Evolutionary conservation across 1,284 basidiomycete species (phyloP), one percentile per base, ranked within the genome.

Genomic region (Pseudozyma sp.): DNA sequence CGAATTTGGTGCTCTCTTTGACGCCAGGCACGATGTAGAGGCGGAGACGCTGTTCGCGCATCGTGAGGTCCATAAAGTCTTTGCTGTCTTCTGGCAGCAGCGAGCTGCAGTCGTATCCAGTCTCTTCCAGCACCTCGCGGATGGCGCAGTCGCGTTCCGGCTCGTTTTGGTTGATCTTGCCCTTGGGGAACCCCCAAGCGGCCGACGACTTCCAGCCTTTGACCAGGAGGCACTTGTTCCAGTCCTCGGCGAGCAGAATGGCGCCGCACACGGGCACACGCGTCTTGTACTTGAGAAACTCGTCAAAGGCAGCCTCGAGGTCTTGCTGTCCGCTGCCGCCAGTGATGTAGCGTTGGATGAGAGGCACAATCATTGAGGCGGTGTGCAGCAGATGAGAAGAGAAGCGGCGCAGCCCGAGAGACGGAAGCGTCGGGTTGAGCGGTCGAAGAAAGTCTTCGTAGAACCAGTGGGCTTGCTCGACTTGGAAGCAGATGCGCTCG

Each of bases 391-490:
- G 88, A 86, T 93, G 91, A 51, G 92, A 91, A n/a, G 94, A 96
- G 86, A 99, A 99, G 77, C 90, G 91, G 87, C 96, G 94, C 78
- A 99, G 64, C 2, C 56, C 69, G 6, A 71, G 88, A 1, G 94
- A 92, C 0, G 94, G 95, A 39, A 98, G 90, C 58, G 90, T 89
- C 2, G 92, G 91, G 77, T 97, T 94, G 83, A 92, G 88, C 1
- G 86, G 85, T 17, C 96, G 92, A 69, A 99, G 90, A 80, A 97
- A 99, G 85, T 99, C 97, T 87, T 99, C 96, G 84, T 99, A 99
- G 86, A 94, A 99, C 97, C 97, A 99, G 85, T 99, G 96, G 17
- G 97, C 97, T 88, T 98, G 95, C 86, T 99, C 97, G 64, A 98
- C 94, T 86, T 99, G 97, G 87, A 99, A 99, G 86, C 94, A 97